Base-by-base conservation (phyloP, 2,329 filamentous ascomycete species). In the Gremmenia infestans region DNA sequence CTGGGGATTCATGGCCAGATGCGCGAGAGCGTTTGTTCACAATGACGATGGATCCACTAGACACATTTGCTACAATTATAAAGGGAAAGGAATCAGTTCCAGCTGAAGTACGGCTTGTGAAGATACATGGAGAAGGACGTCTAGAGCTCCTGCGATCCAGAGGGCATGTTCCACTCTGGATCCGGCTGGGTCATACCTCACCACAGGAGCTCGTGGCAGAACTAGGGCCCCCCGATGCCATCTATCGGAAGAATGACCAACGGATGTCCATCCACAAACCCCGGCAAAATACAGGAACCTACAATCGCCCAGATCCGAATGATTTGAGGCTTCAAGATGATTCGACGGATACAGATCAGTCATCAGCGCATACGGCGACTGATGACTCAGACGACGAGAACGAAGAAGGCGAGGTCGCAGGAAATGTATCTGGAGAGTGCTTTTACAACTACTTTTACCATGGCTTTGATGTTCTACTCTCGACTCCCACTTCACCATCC, bases 371-470 rank as follows among this genome's bases (percentile, higher is more conserved):
- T 61, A 87, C 86, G 1, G 81, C 81, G 28, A 88, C 85, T 1
- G 88, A 91, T 66, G 83, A 85, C 54, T 83, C 85, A 1, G 82
- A 85, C 55, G 77, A 79, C 22, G 87, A 89, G 25, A 80, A 79
- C 22, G 80, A 83, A 15, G 80, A 83, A 45, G 84, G 85, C 32
- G 80, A 82, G 32, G 69, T 75, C 3, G 74, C 76, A 1, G 75
- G 77, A 61, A 75, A 78, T 70, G 63, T 85, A 3, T 82, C 85
- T 1, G 81, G 84, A 4, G 90, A 95, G 69, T 91, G 87, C 62
- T 99, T 97, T 70, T 97, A 94, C 73, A 97, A 97, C 71, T 99
- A 99, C 71, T 99, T 97, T 69, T 88, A 93, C 62, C 86, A 96
- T 60, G 94, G 94, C 1, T 95, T 99, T 68, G 94, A 99, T 71